Conservation (phyloP, 805 yeast species). For the Debaryomyces tyrocola region DNA sequence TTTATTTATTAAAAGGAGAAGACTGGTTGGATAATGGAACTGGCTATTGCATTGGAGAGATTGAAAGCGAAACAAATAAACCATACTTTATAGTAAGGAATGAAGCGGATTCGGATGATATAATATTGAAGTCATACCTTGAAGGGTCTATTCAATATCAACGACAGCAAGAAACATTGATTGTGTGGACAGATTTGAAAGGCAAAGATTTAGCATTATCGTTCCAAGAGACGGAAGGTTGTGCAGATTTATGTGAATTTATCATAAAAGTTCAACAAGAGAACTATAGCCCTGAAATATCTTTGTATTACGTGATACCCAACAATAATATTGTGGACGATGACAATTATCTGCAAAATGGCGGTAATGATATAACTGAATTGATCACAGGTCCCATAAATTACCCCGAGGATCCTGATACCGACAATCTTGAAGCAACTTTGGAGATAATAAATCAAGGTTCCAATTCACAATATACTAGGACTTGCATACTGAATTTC, state of each 20-base stretch:
- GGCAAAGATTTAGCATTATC: slow-evolving; percentile 80
- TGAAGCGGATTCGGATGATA: slow-evolving; percentile 60
- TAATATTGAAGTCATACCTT: slow-evolving; percentile 63
- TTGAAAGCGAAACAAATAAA: slow-evolving; percentile 31
- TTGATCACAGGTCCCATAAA: slow-evolving; percentile 77
- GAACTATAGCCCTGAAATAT: slow-evolving; percentile 57
- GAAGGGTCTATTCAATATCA: slow-evolving; percentile 82
- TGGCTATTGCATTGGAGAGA: slow-evolving; percentile 80
- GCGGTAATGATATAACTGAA: slow-evolving; percentile 58
- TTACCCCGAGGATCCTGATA: slow-evolving; percentile 59
- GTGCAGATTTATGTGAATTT: slow-evolving; percentile 80
- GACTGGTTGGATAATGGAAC: slow-evolving; percentile 93
- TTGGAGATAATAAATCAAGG: slow-evolving; percentile 60
- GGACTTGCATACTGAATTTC: slow-evolving; percentile 57
- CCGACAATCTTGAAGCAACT: slow-evolving; percentile 52
- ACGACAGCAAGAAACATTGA: slow-evolving; percentile 89
- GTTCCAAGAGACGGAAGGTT: slow-evolving; percentile 90
- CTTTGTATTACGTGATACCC: slow-evolving; percentile 66
- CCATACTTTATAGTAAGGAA: slow-evolving; percentile 73
- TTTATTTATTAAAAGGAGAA: slow-evolving; percentile 78
- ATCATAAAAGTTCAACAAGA: slow-evolving; percentile 65
- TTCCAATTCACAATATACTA: slow-evolving; percentile 60
- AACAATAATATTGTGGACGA: slow-evolving; percentile 19
- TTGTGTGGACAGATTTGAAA: slow-evolving; percentile 88
- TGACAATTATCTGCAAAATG: slow-evolving; percentile 21